Evolutionary conservation across 495 filamentous ascomycete genomes (phyloP), one percentile per base, ranked within the genome.

Genomic region (Xylaria curta): DNA sequence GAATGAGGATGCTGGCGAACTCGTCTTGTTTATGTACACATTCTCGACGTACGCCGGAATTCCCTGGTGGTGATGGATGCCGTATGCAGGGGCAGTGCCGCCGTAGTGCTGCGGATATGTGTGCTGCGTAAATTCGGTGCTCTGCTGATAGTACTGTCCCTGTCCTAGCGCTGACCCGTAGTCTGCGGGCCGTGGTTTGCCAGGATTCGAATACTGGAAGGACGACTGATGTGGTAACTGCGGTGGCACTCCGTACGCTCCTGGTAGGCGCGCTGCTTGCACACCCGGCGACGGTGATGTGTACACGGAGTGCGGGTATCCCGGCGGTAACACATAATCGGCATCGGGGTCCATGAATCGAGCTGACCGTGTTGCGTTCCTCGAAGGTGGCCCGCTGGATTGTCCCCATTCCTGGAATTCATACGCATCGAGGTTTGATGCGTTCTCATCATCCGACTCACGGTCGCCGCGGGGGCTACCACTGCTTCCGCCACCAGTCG

Each of bases 201-300:
- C 88, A 10, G 91, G 89, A 75, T 92, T 90, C 62, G 81, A 86
- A 68, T 85, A 85, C 54, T 90, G 85, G 75, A 90, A 93, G 1
- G 86, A 85, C 3, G 91, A 91, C 63, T 78, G 80, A 12, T 68
- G 66, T 8, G 13, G 3, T 46, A 56, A 56, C 24, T 54, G 56
- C 33, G 68, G 7, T 9, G 59, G 68, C 54, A 76, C 46, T 67
- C 76, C 72, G 31, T 71, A 71, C 9, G 10, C 61, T 8, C 33
- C n/a, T 13, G 61, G 69, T n/a, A 71, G 69, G 9, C 62, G 69
- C 12, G 51, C 40, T 33, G 36, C 28, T 24, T 71, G 61, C 6
- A 59, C 0, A 19, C 42, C 51, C 49, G 71, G 78, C 66, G 72
- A 75, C 59, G 69, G 81, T 36, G 74, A 76, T 67, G 66, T 75